phyloP scores from a whole-genome alignment of 2,329 filamentous ascomycete genomes.

The Colletotrichum tanaceti region DNA sequence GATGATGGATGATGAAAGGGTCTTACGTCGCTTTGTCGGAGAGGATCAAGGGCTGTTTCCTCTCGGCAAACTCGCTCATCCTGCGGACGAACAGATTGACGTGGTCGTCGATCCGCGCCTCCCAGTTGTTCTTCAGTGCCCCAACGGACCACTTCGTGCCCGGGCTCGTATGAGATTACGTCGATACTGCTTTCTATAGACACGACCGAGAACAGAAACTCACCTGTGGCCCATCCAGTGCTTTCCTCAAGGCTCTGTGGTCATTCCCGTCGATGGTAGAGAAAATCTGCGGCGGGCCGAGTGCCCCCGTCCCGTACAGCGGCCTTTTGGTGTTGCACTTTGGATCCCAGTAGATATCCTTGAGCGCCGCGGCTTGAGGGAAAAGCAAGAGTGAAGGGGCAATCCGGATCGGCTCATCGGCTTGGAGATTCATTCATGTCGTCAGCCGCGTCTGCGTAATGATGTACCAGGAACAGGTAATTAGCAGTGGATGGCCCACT shows the following conservation, averaged over 20 bases:
- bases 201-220: too few relatives aligned
- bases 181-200: too few relatives aligned
- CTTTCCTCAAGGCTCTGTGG: slow-evolving; percentile 18
- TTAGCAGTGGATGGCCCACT: too few relatives aligned
- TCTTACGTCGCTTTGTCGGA: slow-evolving; percentile 29
- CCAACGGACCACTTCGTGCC: slow-evolving; percentile 23
- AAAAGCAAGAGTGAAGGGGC: slow-evolving; percentile 23
- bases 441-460: neutral
- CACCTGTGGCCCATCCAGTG: slow-evolving; percentile 19
- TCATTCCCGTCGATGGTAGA: slow-evolving; percentile 19
- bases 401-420: slow-evolving; percentile 24
- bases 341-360: slow-evolving; percentile 27
- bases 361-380: slow-evolving; percentile 20
- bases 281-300: slow-evolving; percentile 26
- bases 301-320: slow-evolving; percentile 18
- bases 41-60: slow-evolving; percentile 13
- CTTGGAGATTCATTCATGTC: too few relatives aligned
- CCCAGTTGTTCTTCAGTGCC: slow-evolving; percentile 29
- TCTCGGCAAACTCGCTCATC: slow-evolving; percentile 23
- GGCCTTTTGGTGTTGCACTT: slow-evolving; percentile 25
- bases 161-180: too few relatives aligned
- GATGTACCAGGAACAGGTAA: too few relatives aligned
- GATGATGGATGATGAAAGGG: too few relatives aligned
- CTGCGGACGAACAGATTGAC: slow-evolving; percentile 20
- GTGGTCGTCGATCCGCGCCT: slow-evolving; percentile 23